These are phyloP conservation scores for Primulina eburnea DNA, from an alignment of 257 asterid genomes.

Conservation along the genomic window DNA sequence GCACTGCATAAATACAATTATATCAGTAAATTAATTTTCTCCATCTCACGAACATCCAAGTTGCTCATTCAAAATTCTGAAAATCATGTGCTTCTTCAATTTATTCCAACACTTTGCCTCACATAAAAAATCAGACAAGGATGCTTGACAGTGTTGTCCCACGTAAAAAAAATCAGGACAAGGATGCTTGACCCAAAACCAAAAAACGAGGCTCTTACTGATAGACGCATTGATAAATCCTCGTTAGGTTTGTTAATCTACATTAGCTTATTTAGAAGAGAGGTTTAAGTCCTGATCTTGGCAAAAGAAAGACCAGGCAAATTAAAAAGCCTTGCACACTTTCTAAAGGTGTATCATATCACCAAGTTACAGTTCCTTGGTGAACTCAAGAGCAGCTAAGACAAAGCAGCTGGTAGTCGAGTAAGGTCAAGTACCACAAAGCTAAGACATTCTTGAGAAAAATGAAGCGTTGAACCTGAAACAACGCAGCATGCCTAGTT, in stretches of 20 bases:
- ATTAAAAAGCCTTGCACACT: background rate
- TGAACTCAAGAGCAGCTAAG: background rate
- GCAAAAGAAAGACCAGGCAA: background rate
- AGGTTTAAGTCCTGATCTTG: background rate
- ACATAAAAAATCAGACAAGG: too few relatives aligned
- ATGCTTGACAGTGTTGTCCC: too few relatives aligned
- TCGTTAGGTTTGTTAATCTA: background rate
- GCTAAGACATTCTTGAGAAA: background rate
- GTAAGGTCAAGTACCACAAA: background rate
- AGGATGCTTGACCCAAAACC: too few relatives aligned
- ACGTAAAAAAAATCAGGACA: too few relatives aligned
- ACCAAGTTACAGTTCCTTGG: background rate
- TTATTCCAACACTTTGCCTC: too few relatives aligned
- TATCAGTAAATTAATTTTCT: background rate
- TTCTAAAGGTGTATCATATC: background rate
- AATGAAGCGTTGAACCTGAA: background rate
- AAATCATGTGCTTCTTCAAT: too few relatives aligned
- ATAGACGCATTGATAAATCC: too few relatives aligned
- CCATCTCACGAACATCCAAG: background rate
- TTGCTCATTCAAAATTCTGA: background rate
- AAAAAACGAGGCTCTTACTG: too few relatives aligned
- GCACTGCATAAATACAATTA: constrained; percentile 46
- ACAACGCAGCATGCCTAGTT: background rate
- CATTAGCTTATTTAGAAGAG: background rate
- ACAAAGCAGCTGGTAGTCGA: background rate